Evolutionary conservation across 108 stramenopile species (phyloP), one percentile per base, ranked within the genome.

Genomic region (Conticribra guillardii): DNA sequence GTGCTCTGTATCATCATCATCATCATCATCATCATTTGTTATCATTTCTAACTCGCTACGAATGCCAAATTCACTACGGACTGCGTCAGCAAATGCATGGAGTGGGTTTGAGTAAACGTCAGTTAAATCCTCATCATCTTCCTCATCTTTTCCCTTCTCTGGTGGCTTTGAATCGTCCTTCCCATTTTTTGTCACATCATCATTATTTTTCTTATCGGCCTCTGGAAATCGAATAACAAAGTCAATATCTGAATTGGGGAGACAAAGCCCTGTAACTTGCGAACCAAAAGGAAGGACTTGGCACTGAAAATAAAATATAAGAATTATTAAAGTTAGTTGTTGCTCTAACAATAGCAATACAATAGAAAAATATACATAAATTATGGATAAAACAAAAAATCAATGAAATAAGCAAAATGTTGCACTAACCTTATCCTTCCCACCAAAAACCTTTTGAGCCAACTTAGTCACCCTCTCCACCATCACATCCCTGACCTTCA

Each of bases 221-320:
- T 74, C 34, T 31, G 68, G 70, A 29, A 74, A 54, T 49, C 71
- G 60, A 41, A 94, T 80, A 23, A 85, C 89, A 64, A 95, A 78
- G 64, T 95, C 94, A 62, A 95, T 89, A 82, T 95, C 94, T 8
- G 89, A 91, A 17, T 86, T 63, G 11, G 98, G 98, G 15, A 97
- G 60, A 19, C 87, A 86, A 30, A 95, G 63, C 28, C 95, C 93
- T 16, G 96, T 97, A 1, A 86, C 85, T 67, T 96, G 92, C 45
- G 91, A 93, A 21, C 98, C 98, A 85, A 99, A 99, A 0, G 97
- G 91, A 0, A 87, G 29, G 14, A 98, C 92, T 31, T 76, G 50
- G 19, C 71, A 70, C 16, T 69, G 8, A 4, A 18, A n/a, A n/a
- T n/a, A n/a, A n/a, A n/a, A n/a, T n/a, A n/a, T n/a, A n/a, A n/a